These are phyloP conservation scores for Microstegium vimineum DNA, from an alignment of 176 grass and related monocot species.

Conservation along the genomic window DNA sequence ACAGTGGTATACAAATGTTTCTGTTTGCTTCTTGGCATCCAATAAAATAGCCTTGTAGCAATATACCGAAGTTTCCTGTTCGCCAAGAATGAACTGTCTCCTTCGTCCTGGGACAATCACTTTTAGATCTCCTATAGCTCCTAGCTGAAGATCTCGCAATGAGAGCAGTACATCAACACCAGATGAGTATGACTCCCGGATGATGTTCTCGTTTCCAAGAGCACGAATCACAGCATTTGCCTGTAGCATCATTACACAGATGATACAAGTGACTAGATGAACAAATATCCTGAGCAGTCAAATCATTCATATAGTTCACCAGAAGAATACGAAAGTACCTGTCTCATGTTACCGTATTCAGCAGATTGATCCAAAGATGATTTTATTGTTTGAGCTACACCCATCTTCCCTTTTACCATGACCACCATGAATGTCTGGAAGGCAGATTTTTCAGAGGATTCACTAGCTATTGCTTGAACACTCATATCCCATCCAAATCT, in stretches of 20 bases:
- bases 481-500: constrained; percentile 91
- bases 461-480: constrained; percentile 69
- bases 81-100: constrained; percentile 78
- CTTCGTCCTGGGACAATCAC: constrained; percentile 69
- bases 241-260: constrained; percentile 31
- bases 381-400: constrained; percentile 45
- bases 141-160: constrained; percentile 82
- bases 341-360: constrained; percentile 62
- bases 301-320: constrained; percentile 15
- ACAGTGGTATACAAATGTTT: constrained; percentile 67
- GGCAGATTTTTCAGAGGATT: constrained; percentile 50
- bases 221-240: constrained; percentile 63
- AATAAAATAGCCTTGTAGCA: constrained; percentile 77
- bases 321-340: constrained; percentile 50
- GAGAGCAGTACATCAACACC: constrained; percentile 61
- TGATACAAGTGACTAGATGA: background rate
- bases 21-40: constrained; percentile 64
- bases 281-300: background rate
- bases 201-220: constrained; percentile 65
- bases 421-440: constrained; percentile 96
- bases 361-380: constrained; percentile 44
- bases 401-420: constrained; percentile 61
- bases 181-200: constrained; percentile 57
- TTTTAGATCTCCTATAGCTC: constrained; percentile 71
- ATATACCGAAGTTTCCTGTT: constrained; percentile 69